Conservation (phyloP, 805 yeast genomes). For the Sugiyamaella valdiviana region DNA sequence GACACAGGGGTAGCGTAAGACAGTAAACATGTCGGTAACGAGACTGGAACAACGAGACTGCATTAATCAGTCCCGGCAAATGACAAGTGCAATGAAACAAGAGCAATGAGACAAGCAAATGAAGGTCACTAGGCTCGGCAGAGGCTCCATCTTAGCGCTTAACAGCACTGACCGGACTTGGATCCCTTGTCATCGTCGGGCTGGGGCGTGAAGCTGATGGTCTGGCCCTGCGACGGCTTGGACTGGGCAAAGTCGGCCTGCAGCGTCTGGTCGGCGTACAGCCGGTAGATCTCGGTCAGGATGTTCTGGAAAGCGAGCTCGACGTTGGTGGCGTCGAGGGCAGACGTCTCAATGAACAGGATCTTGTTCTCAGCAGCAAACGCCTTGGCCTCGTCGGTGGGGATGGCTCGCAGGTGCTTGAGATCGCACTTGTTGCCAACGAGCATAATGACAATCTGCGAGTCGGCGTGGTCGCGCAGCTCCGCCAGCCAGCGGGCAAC, state of each 20-base stretch:
- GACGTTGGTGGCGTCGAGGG: conserved; percentile 83
- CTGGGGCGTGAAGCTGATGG: conserved; percentile 87
- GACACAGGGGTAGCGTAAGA: no score
- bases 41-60: no score
- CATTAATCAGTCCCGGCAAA: no score
- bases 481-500: conserved; percentile 91
- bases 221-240: conserved; percentile 78
- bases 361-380: conserved; percentile 88
- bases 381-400: conserved; percentile 94
- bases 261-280: conserved; percentile 91
- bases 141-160: conserved; percentile 1
- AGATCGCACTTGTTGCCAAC: conserved; percentile 97
- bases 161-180: conserved; percentile 21
- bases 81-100: neutral
- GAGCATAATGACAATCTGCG: conserved; percentile 90
- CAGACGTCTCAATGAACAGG: conserved; percentile 93
- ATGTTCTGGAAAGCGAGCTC: conserved; percentile 91
- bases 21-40: no score
- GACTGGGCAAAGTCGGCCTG: conserved; percentile 58
- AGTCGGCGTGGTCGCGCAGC: conserved; percentile 93
- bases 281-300: conserved; percentile 89
- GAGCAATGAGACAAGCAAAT: neutral
- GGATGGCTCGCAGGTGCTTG: conserved; percentile 90
- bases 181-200: conserved; percentile 66
- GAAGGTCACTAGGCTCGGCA: no score